Percentiles rank a stretch among this genome's conserved stretches.
These are phyloP conservation scores for Salinomyces thailandicus DNA, from an alignment of 2,329 filamentous ascomycete genomes.

Conservation along the genomic window DNA sequence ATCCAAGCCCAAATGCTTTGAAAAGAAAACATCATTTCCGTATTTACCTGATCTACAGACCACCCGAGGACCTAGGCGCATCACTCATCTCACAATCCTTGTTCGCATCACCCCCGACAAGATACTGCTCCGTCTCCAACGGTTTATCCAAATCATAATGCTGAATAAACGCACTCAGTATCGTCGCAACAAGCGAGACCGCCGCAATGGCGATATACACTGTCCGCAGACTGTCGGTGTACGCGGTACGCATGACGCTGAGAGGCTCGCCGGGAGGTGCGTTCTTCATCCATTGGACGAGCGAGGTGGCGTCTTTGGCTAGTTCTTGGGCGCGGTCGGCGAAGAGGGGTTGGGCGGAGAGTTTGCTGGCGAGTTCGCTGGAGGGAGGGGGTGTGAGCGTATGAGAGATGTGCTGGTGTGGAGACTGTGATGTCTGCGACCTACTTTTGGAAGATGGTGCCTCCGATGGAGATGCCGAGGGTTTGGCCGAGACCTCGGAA, in stretches of 20 bases:
- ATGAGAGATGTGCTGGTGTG: neutral
- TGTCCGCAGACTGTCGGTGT: constrained; percentile 2
- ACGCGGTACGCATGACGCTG: constrained; percentile 1
- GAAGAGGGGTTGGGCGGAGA: constrained; percentile 3
- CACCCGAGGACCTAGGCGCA: too few relatives aligned
- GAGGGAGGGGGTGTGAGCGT: too few relatives aligned
- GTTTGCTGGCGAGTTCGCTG: constrained; percentile 2
- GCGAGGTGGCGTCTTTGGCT: constrained; percentile 3
- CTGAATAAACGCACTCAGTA: constrained; percentile 4
- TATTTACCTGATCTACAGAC: too few relatives aligned
- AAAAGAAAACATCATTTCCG: too few relatives aligned
- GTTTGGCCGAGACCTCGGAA: constrained; percentile 55
- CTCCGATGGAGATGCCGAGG: constrained; percentile 56
- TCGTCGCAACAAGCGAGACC: constrained; percentile 1
- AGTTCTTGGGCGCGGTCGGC: constrained; percentile 3
- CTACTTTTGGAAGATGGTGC: constrained; percentile 55
- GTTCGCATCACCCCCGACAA: neutral
- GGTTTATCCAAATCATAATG: constrained; percentile 3
- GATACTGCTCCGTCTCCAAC: constrained; percentile 5
- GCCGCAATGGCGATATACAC: constrained; percentile 5
- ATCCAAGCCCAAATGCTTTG: too few relatives aligned
- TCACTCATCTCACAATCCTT: neutral
- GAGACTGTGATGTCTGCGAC: neutral
- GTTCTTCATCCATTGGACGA: constrained; percentile 3
- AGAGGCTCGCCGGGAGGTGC: neutral